phyloP scores from a whole-genome alignment of 805 yeast genomes.

The Barnettozyma sucrosica region DNA sequence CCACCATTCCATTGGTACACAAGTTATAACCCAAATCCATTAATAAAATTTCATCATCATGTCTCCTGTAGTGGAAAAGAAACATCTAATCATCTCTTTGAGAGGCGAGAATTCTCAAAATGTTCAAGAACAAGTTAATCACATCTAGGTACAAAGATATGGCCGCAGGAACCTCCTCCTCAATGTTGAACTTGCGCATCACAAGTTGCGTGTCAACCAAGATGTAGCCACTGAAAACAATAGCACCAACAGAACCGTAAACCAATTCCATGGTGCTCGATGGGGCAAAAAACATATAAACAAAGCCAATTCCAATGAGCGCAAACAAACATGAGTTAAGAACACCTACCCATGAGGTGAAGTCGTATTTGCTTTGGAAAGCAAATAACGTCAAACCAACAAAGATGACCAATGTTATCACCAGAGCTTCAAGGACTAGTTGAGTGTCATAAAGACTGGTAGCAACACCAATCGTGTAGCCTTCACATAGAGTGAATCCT shows the following conservation, averaged over 20 bases:
- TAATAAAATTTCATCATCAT: neutral
- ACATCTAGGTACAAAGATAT: slow-evolving; percentile 76
- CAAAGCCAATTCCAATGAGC: slow-evolving; percentile 65
- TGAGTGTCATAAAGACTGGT: slow-evolving; percentile 58
- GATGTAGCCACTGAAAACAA: slow-evolving; percentile 65
- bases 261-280: slow-evolving; percentile 51
- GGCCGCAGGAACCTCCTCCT: slow-evolving; percentile 81
- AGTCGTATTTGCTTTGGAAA: slow-evolving; percentile 70
- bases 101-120: slow-evolving; percentile 55
- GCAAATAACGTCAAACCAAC: slow-evolving; percentile 76
- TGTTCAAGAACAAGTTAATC: slow-evolving; percentile 71
- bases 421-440: slow-evolving; percentile 63
- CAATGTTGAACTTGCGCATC: slow-evolving; percentile 68
- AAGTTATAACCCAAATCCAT: neutral
- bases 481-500: slow-evolving; percentile 69
- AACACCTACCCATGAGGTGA: slow-evolving; percentile 60
- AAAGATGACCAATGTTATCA: slow-evolving; percentile 64
- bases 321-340: slow-evolving; percentile 54
- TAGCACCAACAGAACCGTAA: slow-evolving; percentile 69
- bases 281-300: slow-evolving; percentile 60
- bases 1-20: neutral
- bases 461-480: slow-evolving; percentile 63
- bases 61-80: neutral
- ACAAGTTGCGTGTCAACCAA: slow-evolving; percentile 78
- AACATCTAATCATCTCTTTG: slow-evolving; percentile 19